phyloP scores from a whole-genome alignment of 768 basidiomycete genomes.

The Mycena rebaudengoi region DNA sequence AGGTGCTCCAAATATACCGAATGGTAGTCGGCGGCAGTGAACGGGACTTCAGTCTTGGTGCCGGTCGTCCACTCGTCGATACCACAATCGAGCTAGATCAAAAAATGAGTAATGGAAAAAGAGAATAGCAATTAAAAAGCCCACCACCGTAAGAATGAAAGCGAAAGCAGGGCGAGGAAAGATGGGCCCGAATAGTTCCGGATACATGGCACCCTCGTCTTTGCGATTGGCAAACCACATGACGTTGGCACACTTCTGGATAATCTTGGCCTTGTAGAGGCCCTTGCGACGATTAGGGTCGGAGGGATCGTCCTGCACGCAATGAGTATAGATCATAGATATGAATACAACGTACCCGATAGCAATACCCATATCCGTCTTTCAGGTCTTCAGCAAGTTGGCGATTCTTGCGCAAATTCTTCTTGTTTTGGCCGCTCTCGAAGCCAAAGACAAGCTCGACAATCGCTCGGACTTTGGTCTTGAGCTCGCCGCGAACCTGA shows the following conservation, averaged over 20 bases:
- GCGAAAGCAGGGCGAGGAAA: slow-evolving; percentile 22
- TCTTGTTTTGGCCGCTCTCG: slow-evolving; percentile 25
- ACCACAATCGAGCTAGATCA: slow-evolving; percentile 28
- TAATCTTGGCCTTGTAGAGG: slow-evolving; percentile 33
- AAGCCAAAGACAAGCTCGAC: slow-evolving; percentile 32
- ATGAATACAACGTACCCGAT: slow-evolving; percentile 24
- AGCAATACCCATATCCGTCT: slow-evolving; percentile 24
- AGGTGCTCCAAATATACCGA: slow-evolving; percentile 26
- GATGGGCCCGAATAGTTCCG: slow-evolving; percentile 34
- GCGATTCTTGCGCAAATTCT: slow-evolving; percentile 26
- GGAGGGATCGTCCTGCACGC: neutral
- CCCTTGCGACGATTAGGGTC: slow-evolving; percentile 13
- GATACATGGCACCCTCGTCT: slow-evolving; percentile 34
- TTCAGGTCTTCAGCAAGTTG: slow-evolving; percentile 30
- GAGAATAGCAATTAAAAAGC: neutral
- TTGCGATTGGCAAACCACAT: slow-evolving; percentile 36
- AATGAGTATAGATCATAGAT: neutral
- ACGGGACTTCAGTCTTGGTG: slow-evolving; percentile 21
- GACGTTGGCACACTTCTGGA: slow-evolving; percentile 32
- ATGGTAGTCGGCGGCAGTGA: slow-evolving; percentile 22
- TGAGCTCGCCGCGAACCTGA: slow-evolving; percentile 33
- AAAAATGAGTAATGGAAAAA: neutral
- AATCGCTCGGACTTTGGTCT: slow-evolving; percentile 24
- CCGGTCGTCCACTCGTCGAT: slow-evolving; percentile 33
- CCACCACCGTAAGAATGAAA: slow-evolving; percentile 28